Evolutionary conservation across 345 rosid genomes (phyloP).

Genomic region (Capsella bursapastoris): DNA sequence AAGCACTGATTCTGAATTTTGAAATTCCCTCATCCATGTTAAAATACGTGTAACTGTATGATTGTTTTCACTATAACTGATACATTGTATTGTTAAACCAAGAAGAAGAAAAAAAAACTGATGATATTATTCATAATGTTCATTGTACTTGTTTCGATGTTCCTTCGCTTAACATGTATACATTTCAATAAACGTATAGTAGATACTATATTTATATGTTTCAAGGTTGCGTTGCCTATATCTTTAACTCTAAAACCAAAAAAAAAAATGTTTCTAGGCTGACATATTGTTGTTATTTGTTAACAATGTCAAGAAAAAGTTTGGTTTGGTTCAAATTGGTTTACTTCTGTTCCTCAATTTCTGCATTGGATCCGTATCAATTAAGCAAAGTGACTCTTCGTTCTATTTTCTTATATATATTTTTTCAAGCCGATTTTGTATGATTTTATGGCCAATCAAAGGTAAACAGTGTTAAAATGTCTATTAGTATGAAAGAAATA

Average conservation of each 20-base stretch:
- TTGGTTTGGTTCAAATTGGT: slow-evolving; percentile 11
- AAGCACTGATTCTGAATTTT: slow-evolving; percentile 37
- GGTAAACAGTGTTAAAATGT: neutral
- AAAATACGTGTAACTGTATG: neutral
- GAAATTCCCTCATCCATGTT: neutral
- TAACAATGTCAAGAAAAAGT: slow-evolving; percentile 1
- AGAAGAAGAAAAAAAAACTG: too few relatives aligned
- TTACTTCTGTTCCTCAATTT: slow-evolving; percentile 20
- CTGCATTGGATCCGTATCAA: slow-evolving; percentile 33
- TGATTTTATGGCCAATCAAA: neutral
- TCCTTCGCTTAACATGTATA: slow-evolving; percentile 6
- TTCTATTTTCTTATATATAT: neutral
- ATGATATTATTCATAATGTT: too few relatives aligned
- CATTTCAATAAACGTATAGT: too few relatives aligned
- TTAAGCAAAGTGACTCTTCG: slow-evolving; percentile 28
- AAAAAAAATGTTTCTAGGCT: neutral
- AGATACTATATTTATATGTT: too few relatives aligned
- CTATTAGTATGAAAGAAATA: neutral
- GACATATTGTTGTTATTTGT: slow-evolving; percentile 1
- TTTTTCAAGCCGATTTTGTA: neutral
- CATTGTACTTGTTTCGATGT: neutral
- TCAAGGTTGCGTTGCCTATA: too few relatives aligned
- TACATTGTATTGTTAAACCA: neutral
- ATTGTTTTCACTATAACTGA: neutral
- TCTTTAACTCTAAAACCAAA: too few relatives aligned